These are phyloP conservation scores for Cordia subcordata DNA, from an alignment of 257 asterid species.

Conservation along the genomic window DNA sequence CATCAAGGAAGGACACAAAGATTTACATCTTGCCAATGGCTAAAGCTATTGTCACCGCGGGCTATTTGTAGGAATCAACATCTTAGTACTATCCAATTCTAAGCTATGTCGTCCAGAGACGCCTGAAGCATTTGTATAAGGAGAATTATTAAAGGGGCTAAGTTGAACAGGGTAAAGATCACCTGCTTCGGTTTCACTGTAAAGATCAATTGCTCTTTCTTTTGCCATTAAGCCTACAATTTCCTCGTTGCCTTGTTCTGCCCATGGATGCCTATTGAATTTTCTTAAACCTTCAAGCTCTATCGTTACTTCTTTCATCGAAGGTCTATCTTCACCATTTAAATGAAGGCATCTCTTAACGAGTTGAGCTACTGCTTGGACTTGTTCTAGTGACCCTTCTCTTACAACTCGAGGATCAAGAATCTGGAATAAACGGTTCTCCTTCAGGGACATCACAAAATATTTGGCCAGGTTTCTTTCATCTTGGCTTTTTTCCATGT, in stretches of 20 bases:
- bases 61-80: conserved; percentile 17
- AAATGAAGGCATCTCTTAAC: conserved; percentile 41
- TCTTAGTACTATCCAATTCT: conserved; percentile 16
- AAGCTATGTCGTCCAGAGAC: conserved; percentile 33
- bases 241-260: conserved; percentile 16
- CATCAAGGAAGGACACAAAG: neutral
- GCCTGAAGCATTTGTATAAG: conserved; percentile 15
- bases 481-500: conserved; percentile 1
- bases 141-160: neutral
- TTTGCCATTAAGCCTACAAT: conserved; percentile 24
- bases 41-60: conserved; percentile 1
- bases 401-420: conserved; percentile 32
- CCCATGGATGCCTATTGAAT: conserved; percentile 38
- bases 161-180: conserved; percentile 34
- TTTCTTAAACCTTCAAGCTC: conserved; percentile 36
- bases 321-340: conserved; percentile 37
- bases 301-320: conserved; percentile 49
- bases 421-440: conserved; percentile 26
- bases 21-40: neutral
- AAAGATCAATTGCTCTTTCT: conserved; percentile 34
- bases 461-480: conserved; percentile 33
- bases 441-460: conserved; percentile 28
- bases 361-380: conserved; percentile 28
- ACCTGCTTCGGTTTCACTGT: no score
- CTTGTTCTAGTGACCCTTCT: conserved; percentile 38